phyloP scores from a whole-genome alignment of 2,329 filamentous ascomycete genomes.

The Clonostachys solani region DNA sequence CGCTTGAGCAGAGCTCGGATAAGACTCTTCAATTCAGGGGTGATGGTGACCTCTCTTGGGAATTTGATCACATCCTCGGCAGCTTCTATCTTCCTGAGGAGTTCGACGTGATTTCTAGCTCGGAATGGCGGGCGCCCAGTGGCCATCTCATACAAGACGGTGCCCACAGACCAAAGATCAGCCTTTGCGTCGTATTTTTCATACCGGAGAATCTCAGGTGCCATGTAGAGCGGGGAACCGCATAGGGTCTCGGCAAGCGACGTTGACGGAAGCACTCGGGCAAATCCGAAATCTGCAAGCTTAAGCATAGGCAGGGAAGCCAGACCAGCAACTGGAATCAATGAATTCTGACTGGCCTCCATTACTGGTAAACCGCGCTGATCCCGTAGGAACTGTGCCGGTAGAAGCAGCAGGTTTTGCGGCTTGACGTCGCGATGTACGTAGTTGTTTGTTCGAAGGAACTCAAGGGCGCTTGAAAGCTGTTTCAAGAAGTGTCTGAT shows the following conservation, averaged over 20 bases:
- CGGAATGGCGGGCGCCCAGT: constrained; percentile 86
- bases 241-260: constrained; percentile 94
- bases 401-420: constrained; percentile 88
- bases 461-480: constrained; percentile 85
- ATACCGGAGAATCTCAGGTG: constrained; percentile 93
- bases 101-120: constrained; percentile 89
- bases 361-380: constrained; percentile 57
- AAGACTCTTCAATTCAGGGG: constrained; percentile 72
- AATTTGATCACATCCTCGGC: constrained; percentile 85
- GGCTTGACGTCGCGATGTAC: constrained; percentile 98
- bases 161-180: constrained; percentile 96
- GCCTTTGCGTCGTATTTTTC: constrained; percentile 97
- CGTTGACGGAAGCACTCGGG: constrained; percentile 82
- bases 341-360: constrained; percentile 71
- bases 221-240: constrained; percentile 97
- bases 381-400: constrained; percentile 68
- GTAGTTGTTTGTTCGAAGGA: constrained; percentile 78
- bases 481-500: constrained; percentile 96
- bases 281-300: constrained; percentile 98
- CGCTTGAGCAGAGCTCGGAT: constrained; percentile 80
- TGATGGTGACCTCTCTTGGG: constrained; percentile 66
- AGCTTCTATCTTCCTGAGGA: constrained; percentile 87
- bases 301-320: constrained; percentile 91
- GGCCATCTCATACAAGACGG: constrained; percentile 93
- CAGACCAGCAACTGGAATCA: constrained; percentile 77